phyloP scores from a whole-genome alignment of 345 rosid species.

The Pugionium dolabratum region DNA sequence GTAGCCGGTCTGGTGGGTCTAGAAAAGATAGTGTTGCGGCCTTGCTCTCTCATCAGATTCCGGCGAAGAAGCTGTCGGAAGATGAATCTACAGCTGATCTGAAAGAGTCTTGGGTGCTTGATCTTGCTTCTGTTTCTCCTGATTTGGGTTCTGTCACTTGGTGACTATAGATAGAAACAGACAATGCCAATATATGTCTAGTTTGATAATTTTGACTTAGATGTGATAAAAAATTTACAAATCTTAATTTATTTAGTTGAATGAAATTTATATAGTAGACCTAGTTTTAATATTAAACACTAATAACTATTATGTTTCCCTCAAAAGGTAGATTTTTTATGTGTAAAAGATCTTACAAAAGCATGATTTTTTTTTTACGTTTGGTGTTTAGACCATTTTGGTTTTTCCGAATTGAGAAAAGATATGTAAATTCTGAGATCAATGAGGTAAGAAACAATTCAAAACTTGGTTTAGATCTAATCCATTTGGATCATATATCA shows the following conservation, averaged over 20 bases:
- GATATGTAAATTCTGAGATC: conserved; percentile 2
- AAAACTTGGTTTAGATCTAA: neutral
- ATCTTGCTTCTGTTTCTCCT: conserved; percentile 71
- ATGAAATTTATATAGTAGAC: neutral
- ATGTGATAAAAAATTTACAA: neutral
- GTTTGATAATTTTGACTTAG: neutral
- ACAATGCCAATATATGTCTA: conserved; percentile 25
- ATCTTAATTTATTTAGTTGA: conserved; percentile 5
- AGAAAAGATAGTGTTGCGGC: conserved; percentile 49
- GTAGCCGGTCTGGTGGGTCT: conserved; percentile 50
- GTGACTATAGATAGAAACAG: neutral
- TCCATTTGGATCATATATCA: conserved; percentile 8
- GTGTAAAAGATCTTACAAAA: neutral
- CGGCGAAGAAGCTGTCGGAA: conserved; percentile 64
- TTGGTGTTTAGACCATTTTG: conserved; percentile 4
- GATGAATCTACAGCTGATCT: conserved; percentile 47
- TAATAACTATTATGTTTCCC: no score
- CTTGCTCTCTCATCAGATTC: conserved; percentile 84
- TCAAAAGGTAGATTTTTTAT: no score
- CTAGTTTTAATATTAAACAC: neutral
- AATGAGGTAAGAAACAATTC: neutral
- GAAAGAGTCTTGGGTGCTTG: conserved; percentile 82
- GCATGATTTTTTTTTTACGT: neutral
- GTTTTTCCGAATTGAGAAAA: neutral
- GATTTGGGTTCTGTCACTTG: conserved; percentile 38